phyloP scores from a whole-genome alignment of 2,329 filamentous ascomycete genomes.

The Diaporthe sp. region DNA sequence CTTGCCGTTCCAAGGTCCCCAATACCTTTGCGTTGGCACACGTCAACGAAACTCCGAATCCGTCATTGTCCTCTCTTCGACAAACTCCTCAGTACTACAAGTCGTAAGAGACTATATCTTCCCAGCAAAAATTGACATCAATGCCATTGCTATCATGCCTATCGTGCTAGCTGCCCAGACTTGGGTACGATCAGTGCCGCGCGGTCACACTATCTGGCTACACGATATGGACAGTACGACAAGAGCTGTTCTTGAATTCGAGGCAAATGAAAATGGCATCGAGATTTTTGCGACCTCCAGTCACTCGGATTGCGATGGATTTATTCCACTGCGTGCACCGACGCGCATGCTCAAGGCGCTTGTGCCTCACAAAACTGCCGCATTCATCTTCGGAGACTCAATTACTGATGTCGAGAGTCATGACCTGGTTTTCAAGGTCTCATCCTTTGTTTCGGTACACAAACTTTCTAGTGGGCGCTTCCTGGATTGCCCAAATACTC shows the following conservation, averaged over 20 bases:
- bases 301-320: background rate
- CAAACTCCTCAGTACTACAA: background rate
- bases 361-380: background rate
- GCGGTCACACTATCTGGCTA: conserved; percentile 7
- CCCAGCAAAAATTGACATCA: background rate
- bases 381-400: background rate
- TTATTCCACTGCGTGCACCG: background rate
- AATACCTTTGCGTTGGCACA: background rate
- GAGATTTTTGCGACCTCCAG: background rate
- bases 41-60: background rate
- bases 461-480: background rate
- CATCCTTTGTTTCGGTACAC: background rate
- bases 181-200: conserved; percentile 21
- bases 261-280: background rate
- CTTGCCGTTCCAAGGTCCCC: background rate
- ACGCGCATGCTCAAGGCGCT: background rate
- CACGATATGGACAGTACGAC: background rate
- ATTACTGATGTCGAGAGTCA: background rate
- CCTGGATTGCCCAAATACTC: background rate
- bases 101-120: background rate
- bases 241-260: background rate
- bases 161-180: background rate
- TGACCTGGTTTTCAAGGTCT: background rate
- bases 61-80: background rate
- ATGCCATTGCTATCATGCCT: background rate